Conservation (phyloP, 2,329 filamentous ascomycete genomes). For the Sclerotinia glacialis region DNA sequence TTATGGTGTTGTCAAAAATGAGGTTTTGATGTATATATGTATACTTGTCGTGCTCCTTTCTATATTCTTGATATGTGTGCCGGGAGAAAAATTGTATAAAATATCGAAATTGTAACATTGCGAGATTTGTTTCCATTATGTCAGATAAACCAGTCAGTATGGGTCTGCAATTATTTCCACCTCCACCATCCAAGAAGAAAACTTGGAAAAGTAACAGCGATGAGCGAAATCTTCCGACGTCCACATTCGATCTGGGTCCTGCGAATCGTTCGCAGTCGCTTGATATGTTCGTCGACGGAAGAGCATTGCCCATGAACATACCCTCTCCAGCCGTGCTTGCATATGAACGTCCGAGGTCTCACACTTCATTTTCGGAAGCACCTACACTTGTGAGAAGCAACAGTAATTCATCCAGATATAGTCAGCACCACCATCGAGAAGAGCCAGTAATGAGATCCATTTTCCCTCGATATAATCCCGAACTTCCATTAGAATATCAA, state of each 20-base stretch:
- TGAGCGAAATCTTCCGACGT: constrained; percentile 31
- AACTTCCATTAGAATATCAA: constrained; percentile 63
- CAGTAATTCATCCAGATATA: constrained; percentile 53
- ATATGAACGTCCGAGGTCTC: constrained; percentile 43
- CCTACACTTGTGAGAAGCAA: constrained; percentile 50
- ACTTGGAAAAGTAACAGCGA: constrained; percentile 35
- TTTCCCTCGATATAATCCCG: constrained; percentile 72
- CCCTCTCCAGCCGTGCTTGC: constrained; percentile 34
- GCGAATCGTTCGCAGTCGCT: constrained; percentile 29
- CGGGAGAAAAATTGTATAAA: constrained; percentile 4
- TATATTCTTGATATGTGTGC: constrained; percentile 2
- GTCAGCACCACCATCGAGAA: constrained; percentile 52
- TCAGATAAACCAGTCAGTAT: constrained; percentile 33
- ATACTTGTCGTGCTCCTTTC: constrained; percentile 18
- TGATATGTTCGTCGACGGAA: constrained; percentile 25
- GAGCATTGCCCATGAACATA: constrained; percentile 29
- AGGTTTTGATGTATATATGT: constrained; percentile 21
- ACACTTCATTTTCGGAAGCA: constrained; percentile 52
- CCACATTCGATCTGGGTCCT: constrained; percentile 30
- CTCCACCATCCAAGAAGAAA: constrained; percentile 35
- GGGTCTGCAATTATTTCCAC: constrained; percentile 39
- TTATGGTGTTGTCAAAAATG: constrained; percentile 2
- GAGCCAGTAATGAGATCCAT: constrained; percentile 62
- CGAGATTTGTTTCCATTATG: constrained; percentile 28
- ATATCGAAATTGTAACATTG: constrained; percentile 15